Evolutionary conservation across 208 protist genomes (phyloP).

Genomic region (Wallacemonas sp.): DNA sequence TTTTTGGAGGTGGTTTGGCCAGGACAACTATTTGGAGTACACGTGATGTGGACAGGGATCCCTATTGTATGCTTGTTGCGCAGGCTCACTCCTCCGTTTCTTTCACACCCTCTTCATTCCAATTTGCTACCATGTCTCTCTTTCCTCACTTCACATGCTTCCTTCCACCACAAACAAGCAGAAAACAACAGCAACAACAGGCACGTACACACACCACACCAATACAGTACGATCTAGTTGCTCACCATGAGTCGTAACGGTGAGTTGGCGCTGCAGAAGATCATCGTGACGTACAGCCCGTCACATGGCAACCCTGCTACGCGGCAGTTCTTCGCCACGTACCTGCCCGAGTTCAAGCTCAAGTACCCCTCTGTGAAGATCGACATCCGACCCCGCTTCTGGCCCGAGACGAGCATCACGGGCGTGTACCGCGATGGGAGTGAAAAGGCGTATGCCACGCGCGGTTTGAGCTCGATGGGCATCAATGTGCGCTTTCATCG

Average conservation of each 20-base stretch:
- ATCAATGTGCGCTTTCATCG: conserved; percentile 69
- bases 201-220: conserved; percentile 1
- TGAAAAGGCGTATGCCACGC: conserved; percentile 55
- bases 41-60: too few species aligned
- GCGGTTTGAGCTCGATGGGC: conserved; percentile 69
- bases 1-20: too few species aligned
- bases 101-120: too few species aligned
- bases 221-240: too few species aligned
- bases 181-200: neutral
- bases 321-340: conserved; percentile 76
- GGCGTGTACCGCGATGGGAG: conserved; percentile 86
- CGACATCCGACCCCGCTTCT: conserved; percentile 73
- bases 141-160: neutral
- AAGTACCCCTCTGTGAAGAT: conserved; percentile 77
- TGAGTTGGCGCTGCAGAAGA: conserved; percentile 74
- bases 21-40: too few species aligned
- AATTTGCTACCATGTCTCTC: too few species aligned
- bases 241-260: conserved; percentile 80
- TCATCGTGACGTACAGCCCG: conserved; percentile 83
- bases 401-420: conserved; percentile 77
- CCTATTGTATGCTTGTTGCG: too few species aligned
- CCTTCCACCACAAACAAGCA: neutral
- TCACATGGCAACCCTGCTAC: conserved; percentile 60
- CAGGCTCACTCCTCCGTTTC: too few species aligned
- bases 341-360: conserved; percentile 69